Percentiles rank a stretch among this genome's conserved stretches.
Conservation (phyloP, 2,329 filamentous ascomycete species). For the Zopfia rhizophila region DNA sequence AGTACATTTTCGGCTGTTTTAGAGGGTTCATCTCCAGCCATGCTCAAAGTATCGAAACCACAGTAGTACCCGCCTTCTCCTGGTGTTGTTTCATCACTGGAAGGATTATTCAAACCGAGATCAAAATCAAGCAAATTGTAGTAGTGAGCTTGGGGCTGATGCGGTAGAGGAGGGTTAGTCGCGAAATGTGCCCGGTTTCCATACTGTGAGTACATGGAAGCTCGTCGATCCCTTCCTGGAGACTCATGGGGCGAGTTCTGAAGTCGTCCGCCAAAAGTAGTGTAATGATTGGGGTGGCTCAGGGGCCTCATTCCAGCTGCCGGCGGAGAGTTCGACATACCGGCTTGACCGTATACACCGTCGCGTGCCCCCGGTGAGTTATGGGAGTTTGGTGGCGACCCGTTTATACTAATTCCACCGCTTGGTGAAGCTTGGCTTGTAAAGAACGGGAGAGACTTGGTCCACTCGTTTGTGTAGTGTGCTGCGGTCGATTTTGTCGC, state of each 20-base stretch:
- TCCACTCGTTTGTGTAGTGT: constrained; percentile 58
- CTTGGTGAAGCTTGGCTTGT: constrained; percentile 53
- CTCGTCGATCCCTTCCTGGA: constrained; percentile 54
- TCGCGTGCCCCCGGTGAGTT: constrained; percentile 45
- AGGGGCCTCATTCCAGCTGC: constrained; percentile 45
- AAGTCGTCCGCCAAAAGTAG: constrained; percentile 53
- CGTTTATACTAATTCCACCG: constrained; percentile 56
- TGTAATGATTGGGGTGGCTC: constrained; percentile 59
- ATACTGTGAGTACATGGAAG: constrained; percentile 65
- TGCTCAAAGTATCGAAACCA: constrained; percentile 77
- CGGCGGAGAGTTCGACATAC: constrained; percentile 52
- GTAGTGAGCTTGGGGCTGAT: constrained; percentile 80
- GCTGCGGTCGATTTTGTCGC: constrained; percentile 48
- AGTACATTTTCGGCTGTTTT: constrained; percentile 69
- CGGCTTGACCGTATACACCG: constrained; percentile 48
- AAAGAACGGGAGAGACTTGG: constrained; percentile 56
- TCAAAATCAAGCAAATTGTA: constrained; percentile 80
- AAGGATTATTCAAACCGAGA: constrained; percentile 60
- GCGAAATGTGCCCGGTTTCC: constrained; percentile 55
- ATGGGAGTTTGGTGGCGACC: constrained; percentile 55
- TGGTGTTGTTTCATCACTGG: constrained; percentile 65
- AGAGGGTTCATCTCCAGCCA: constrained; percentile 57
- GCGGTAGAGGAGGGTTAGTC: constrained; percentile 73
- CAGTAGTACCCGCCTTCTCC: constrained; percentile 80
- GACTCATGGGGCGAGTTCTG: constrained; percentile 45